These are phyloP conservation scores for Cyberlindnera euphorbiae DNA, from an alignment of 805 yeast species.

Conservation along the genomic window DNA sequence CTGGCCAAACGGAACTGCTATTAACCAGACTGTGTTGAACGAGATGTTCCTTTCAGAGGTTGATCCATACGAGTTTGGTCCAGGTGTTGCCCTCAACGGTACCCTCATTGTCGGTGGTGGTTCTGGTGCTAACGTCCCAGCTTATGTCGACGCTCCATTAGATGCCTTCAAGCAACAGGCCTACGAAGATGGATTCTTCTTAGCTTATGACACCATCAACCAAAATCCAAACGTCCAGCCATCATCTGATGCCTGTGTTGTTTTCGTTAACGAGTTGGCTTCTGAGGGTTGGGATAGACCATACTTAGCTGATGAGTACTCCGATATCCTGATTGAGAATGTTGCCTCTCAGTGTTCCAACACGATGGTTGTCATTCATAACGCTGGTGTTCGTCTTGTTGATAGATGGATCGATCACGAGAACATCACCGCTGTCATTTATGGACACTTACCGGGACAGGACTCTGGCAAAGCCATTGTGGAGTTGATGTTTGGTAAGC, in stretches of 20 bases:
- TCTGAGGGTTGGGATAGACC: conserved; percentile 11
- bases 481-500: conserved; percentile 9
- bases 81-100: conserved; percentile 9
- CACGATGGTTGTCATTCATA: conserved; percentile 10
- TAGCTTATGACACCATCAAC: conserved; percentile 1
- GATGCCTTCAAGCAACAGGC: conserved; percentile 5
- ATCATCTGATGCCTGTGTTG: conserved; percentile 9
- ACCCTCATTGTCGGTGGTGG: conserved; percentile 7
- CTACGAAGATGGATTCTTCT: conserved; percentile 2
- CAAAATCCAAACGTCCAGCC: conserved; percentile 8
- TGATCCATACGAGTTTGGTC: conserved; percentile 2
- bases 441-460: conserved; percentile 9
- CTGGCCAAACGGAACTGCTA: conserved; percentile 2
- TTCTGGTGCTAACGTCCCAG: conserved; percentile 1
- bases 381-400: conserved; percentile 10
- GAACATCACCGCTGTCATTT: conserved; percentile 10
- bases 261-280: conserved; percentile 6
- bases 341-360: conserved; percentile 8
- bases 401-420: conserved; percentile 9
- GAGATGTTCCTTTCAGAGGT: neutral
- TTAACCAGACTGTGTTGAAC: neutral
- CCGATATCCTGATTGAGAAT: conserved; percentile 6
- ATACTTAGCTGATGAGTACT: conserved; percentile 7
- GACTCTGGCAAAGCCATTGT: conserved; percentile 7
- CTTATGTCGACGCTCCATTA: conserved; percentile 3